These are phyloP conservation scores for Fusarium gaditjirri DNA, from an alignment of 2,329 filamentous ascomycete genomes.

Conservation along the genomic window DNA sequence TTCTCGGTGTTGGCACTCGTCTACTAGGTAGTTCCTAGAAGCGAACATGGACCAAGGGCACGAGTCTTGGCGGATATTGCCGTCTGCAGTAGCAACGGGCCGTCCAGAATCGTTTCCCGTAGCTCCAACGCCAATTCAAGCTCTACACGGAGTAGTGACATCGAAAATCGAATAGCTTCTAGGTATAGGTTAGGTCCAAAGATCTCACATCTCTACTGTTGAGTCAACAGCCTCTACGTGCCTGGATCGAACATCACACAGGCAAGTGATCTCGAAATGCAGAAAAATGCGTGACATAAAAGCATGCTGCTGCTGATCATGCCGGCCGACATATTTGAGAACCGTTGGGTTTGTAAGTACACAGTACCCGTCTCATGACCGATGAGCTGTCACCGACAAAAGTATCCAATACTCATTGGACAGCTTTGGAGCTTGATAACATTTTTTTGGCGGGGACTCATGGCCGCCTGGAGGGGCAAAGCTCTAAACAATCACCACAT, in stretches of 20 bases:
- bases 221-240: slow-evolving; percentile 15
- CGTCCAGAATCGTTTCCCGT: slow-evolving; percentile 16
- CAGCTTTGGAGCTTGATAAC: slow-evolving; percentile 20
- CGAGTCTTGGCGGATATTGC: slow-evolving; percentile 13
- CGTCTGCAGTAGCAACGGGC: slow-evolving; percentile 22
- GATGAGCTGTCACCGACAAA: slow-evolving; percentile 5
- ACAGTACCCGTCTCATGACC: slow-evolving; percentile 10
- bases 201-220: neutral
- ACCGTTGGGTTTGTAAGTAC: slow-evolving; percentile 21
- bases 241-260: slow-evolving; percentile 15
- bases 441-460: slow-evolving; percentile 38
- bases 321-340: slow-evolving; percentile 23
- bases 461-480: slow-evolving; percentile 38
- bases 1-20: neutral
- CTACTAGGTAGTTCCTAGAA: neutral
- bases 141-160: slow-evolving; percentile 11
- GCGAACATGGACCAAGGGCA: neutral
- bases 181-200: slow-evolving; percentile 10
- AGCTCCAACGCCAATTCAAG: slow-evolving; percentile 14
- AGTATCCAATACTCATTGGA: slow-evolving; percentile 31
- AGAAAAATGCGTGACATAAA: slow-evolving; percentile 37
- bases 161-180: neutral
- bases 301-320: slow-evolving; percentile 33
- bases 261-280: slow-evolving; percentile 10
- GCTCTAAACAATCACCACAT: slow-evolving; percentile 40